These are phyloP conservation scores for Colletotrichum scovillei DNA, from an alignment of 2,329 filamentous ascomycete genomes.

Conservation along the genomic window DNA sequence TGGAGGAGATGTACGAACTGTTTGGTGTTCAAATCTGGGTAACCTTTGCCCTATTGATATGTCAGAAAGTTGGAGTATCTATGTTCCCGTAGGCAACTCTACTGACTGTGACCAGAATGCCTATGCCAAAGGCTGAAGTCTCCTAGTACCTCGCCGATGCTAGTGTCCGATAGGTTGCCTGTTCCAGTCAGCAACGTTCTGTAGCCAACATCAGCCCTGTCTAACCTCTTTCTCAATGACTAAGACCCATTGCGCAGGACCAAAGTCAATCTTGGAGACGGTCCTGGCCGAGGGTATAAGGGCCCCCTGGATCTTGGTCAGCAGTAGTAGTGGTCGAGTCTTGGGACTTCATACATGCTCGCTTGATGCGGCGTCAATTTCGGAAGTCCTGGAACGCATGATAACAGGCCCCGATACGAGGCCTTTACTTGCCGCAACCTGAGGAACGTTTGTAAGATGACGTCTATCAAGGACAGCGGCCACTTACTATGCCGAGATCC, in stretches of 20 bases:
- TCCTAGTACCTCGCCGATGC: constrained; percentile 67
- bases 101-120: constrained; percentile 75
- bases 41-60: constrained; percentile 77
- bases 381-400: constrained; percentile 44
- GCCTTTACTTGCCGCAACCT: constrained; percentile 82
- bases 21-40: constrained; percentile 79
- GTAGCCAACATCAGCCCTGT: not conserved
- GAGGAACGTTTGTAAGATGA: not conserved
- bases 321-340: not conserved
- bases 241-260: constrained; percentile 70
- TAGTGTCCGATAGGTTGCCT: constrained; percentile 82
- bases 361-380: constrained; percentile 41
- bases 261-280: constrained; percentile 62
- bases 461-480: not conserved
- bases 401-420: constrained; percentile 70
- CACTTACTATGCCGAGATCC: constrained; percentile 75
- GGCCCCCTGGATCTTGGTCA: constrained; percentile 59
- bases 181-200: constrained; percentile 30
- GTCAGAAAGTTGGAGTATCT: constrained; percentile 9
- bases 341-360: constrained; percentile 42
- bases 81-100: not conserved
- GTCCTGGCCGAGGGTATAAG: constrained; percentile 67
- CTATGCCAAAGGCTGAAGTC: constrained; percentile 59
- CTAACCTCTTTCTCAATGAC: constrained; percentile 83
- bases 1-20: constrained; percentile 70